Conservation (phyloP, 2,329 filamentous ascomycete species). For the Bisporella sp. region DNA sequence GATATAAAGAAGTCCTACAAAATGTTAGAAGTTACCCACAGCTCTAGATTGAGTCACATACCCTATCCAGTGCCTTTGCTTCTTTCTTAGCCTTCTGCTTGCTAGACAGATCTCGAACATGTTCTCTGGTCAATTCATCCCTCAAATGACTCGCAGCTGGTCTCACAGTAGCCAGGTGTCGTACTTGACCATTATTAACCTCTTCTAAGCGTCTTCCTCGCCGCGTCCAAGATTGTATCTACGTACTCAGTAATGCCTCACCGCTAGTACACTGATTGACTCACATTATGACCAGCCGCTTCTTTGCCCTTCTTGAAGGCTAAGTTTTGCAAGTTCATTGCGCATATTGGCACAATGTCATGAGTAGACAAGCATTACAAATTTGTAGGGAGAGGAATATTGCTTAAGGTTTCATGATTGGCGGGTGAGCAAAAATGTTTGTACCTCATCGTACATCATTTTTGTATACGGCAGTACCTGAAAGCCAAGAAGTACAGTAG, state of each 20-base stretch:
- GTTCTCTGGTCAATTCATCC: conserved; percentile 21
- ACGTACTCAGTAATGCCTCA: conserved; percentile 2
- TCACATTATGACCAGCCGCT: conserved; percentile 27
- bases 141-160: conserved; percentile 15
- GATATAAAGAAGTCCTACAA: conserved; percentile 78
- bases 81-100: conserved; percentile 37
- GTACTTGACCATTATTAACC: conserved; percentile 2
- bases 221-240: conserved; percentile 23
- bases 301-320: conserved; percentile 26
- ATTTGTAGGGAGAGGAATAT: no score
- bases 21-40: conserved; percentile 2
- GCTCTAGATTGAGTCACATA: conserved; percentile 20
- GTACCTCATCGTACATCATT: no score
- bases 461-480: no score
- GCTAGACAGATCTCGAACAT: conserved; percentile 21
- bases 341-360: neutral
- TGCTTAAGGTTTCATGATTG: no score
- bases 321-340: conserved; percentile 19
- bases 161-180: conserved; percentile 11
- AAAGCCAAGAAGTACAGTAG: no score
- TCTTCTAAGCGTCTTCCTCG: conserved; percentile 5
- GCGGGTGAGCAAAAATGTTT: no score
- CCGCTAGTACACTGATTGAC: conserved; percentile 12
- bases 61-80: conserved; percentile 41
- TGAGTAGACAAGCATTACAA: no score